Evolutionary conservation across 345 rosid genomes (phyloP), one percentile per base, ranked within the genome.

Genomic region (Eucalyptus paniculata): DNA sequence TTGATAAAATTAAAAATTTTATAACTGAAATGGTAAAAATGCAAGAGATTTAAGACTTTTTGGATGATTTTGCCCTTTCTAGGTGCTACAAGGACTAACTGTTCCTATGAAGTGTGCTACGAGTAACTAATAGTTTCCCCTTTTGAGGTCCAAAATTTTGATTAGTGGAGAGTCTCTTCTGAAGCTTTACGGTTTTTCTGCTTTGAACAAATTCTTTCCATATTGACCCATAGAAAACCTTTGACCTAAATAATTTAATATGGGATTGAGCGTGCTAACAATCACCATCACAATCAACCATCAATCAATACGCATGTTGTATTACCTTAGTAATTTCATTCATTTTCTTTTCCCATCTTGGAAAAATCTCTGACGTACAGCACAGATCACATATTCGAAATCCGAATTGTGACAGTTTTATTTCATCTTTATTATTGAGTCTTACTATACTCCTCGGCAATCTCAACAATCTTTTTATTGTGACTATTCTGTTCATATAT

Each of bases 1-100:
- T 53, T 53, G 10, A 2, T 0, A 53, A 19, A 51, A 51, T 17
- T 51, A 0, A 18, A 51, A 51, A 0, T 0, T 51, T 51, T 3
- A 51, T 3, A 0, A 51, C 2, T 7, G 0, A 51, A 51, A 0
- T 51, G 2, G 0, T 4, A 18, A 51, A 53, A 53, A 1, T 53
- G 0, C 9, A 19, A 53, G 0, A 53, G 0, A 53, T 53, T 53
- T 53, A 19, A 0, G 24, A 19, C 4, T 53, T 53, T 19, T 7
- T 53, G 5, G 1, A 19, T 53, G 0, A 53, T 53, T 53, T 19
- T 53, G 2, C 2, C 56, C 4, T 53, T 53, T 53, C 58, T 19
- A 19, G 24, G 26, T 11, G 28, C 42, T 12, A 21, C 0, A 40
- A 21, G 47, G 3, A 1, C 8, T 77, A 77, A 40, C 2, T 7